A percentile compares a stretch with the other conserved stretches of the same genome.
Evolutionary conservation across 164 flowering plant species (phyloP).

Genomic region (Tetracentron sinense): DNA sequence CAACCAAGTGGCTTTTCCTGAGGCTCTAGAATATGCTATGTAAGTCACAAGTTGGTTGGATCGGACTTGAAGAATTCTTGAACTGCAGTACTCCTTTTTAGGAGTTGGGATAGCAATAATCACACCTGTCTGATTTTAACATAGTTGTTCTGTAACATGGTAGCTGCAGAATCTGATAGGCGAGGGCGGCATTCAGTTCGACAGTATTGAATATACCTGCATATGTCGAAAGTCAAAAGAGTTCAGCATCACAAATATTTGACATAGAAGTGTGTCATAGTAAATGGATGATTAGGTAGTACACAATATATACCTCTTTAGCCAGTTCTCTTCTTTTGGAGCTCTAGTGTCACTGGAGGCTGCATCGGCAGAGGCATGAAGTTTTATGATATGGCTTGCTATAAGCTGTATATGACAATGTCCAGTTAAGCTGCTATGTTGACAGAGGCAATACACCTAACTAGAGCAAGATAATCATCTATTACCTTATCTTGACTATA

Average conservation of each 20-base stretch:
- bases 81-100: background rate
- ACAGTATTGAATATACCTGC: slow-evolving; percentile 89
- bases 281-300: background rate
- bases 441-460: background rate
- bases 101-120: background rate
- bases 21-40: background rate
- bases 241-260: slow-evolving; percentile 7
- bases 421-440: slow-evolving; percentile 3
- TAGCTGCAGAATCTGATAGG: slow-evolving; percentile 82
- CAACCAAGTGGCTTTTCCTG: background rate
- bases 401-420: slow-evolving; percentile 49
- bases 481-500: slow-evolving; percentile 93
- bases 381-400: slow-evolving; percentile 86
- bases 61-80: no score
- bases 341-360: slow-evolving; percentile 38
- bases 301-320: slow-evolving; percentile 60
- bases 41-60: no score
- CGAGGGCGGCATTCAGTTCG: slow-evolving; percentile 75
- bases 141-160: slow-evolving; percentile 68
- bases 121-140: slow-evolving; percentile 90
- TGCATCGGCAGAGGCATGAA: slow-evolving; percentile 81
- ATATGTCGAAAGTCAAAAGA: slow-evolving; percentile 13
- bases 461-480: background rate
- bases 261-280: background rate
- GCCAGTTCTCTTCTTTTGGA: slow-evolving; percentile 90